Percentiles rank a stretch among this genome's conserved stretches.
Conservation (phyloP, 352 stramenopile genomes). For the Phytophthora melonis region DNA sequence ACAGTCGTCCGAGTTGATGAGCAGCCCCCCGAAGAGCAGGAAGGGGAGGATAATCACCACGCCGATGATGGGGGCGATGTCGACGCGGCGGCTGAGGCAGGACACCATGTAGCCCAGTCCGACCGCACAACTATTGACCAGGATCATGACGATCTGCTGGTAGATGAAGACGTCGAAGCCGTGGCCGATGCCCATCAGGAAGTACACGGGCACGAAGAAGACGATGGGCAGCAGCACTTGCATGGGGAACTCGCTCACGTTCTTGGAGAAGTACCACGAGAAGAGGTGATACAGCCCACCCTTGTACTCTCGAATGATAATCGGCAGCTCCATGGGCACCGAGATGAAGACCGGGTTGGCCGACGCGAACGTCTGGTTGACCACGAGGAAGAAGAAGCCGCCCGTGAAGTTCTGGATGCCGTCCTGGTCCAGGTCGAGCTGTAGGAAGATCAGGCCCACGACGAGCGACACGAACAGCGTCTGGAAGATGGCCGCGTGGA, state of each 20-base stretch:
- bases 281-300: conserved; percentile 45
- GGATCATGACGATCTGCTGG: conserved; percentile 50
- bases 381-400: conserved; percentile 57
- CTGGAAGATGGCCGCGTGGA: conserved; percentile 38
- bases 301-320: conserved; percentile 57
- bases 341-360: conserved; percentile 46
- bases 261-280: conserved; percentile 63
- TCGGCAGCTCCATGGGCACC: conserved; percentile 53
- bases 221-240: conserved; percentile 57
- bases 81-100: conserved; percentile 38
- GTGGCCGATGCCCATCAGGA: conserved; percentile 53
- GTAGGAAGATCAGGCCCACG: conserved; percentile 57
- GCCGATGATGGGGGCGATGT: conserved; percentile 51
- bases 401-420: conserved; percentile 58
- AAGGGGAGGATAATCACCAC: conserved; percentile 51
- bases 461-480: conserved; percentile 47
- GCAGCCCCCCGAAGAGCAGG: conserved; percentile 53
- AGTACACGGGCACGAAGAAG: conserved; percentile 46
- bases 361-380: conserved; percentile 49
- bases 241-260: conserved; percentile 56
- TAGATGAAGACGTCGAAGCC: conserved; percentile 46
- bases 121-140: conserved; percentile 44
- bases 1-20: conserved; percentile 52
- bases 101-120: conserved; percentile 57
- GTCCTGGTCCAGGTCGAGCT: conserved; percentile 47